phyloP scores from a whole-genome alignment of 805 yeast species.

The Dipodascus albidus region DNA sequence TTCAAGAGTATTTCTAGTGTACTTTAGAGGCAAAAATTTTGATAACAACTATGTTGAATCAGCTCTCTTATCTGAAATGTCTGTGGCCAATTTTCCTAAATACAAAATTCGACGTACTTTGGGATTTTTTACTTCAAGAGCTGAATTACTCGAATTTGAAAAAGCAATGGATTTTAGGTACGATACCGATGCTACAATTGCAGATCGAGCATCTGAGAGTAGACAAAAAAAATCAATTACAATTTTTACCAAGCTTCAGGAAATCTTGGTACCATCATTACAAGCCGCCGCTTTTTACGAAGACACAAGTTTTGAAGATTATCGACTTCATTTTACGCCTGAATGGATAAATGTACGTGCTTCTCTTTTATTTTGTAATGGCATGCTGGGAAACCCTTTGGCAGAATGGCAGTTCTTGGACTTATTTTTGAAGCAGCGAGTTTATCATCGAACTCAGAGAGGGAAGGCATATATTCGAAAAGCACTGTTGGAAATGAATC shows the following conservation, averaged over 20 bases:
- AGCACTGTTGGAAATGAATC: constrained; percentile 1
- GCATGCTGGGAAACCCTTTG: background rate
- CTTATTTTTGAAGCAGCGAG: background rate
- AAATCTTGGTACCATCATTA: background rate
- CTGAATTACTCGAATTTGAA: background rate
- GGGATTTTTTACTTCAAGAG: background rate
- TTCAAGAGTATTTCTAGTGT: background rate
- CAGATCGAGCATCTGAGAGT: background rate
- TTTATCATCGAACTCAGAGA: constrained; percentile 1
- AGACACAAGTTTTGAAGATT: background rate
- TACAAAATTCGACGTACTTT: background rate
- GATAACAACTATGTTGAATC: background rate
- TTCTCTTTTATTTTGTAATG: background rate
- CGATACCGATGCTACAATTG: background rate
- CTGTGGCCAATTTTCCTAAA: background rate
- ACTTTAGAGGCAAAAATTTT: background rate
- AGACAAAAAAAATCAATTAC: background rate
- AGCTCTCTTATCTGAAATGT: background rate
- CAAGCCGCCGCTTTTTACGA: constrained; percentile 2
- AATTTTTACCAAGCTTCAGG: background rate
- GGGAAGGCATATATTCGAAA: constrained; percentile 1
- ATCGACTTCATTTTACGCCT: background rate
- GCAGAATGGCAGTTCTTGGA: constrained; percentile 1
- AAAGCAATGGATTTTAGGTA: background rate
- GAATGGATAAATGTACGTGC: constrained; percentile 1